Conservation (phyloP, 2,329 filamentous ascomycete species). For the Ciborinia camelliae region DNA sequence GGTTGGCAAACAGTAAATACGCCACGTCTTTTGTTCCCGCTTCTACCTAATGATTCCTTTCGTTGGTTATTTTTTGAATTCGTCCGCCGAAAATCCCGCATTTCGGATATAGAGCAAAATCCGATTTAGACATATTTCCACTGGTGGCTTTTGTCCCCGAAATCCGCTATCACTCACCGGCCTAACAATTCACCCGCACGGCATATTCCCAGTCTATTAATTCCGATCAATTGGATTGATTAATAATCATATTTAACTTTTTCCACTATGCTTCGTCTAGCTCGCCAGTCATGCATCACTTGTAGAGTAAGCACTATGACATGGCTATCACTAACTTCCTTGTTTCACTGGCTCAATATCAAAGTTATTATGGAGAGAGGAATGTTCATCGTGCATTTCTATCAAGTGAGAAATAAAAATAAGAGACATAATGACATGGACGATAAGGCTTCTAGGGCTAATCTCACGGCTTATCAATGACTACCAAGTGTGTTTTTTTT, state of each 20-base stretch:
- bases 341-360: background rate
- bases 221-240: background rate
- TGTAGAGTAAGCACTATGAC: background rate
- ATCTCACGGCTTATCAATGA: background rate
- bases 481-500: background rate
- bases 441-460: background rate
- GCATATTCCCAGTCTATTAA: background rate
- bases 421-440: background rate
- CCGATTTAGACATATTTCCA: background rate
- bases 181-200: background rate
- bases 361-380: background rate
- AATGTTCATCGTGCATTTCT: background rate
- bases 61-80: background rate
- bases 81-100: background rate
- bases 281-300: background rate
- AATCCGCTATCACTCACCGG: background rate
- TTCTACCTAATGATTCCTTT: background rate
- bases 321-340: background rate
- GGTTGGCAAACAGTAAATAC: too few species aligned
- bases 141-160: background rate
- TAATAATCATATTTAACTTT: background rate
- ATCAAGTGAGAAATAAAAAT: background rate
- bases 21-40: background rate
- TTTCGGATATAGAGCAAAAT: background rate
- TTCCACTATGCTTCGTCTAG: background rate